phyloP scores from a whole-genome alignment of 75 land plant species.

The Cunninghamia lanceolata region DNA sequence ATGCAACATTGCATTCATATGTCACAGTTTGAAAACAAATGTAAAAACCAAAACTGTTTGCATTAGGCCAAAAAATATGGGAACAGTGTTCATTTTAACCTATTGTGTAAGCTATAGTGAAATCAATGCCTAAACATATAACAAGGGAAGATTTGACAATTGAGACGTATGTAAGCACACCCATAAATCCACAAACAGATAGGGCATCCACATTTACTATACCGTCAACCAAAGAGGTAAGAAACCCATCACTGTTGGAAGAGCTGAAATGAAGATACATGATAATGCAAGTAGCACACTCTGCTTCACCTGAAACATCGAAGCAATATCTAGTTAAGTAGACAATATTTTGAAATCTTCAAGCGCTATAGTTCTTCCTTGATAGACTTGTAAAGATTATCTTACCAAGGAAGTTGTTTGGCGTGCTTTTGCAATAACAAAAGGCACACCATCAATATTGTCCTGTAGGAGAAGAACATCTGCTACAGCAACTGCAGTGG shows the following conservation, averaged over 20 bases:
- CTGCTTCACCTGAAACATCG: constrained; percentile 86
- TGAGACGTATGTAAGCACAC: not conserved
- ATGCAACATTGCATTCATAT: not conserved
- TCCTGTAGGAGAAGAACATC: constrained; percentile 94
- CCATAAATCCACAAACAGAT: not conserved
- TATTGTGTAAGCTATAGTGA: constrained; percentile 5
- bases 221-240: constrained; percentile 99
- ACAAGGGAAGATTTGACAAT: not conserved
- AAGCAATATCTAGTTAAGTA: constrained; percentile 11
- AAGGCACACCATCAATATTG: constrained; percentile 87
- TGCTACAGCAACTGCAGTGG: constrained; percentile 94
- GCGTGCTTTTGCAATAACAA: constrained; percentile 90
- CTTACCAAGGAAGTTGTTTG: constrained; percentile 91
- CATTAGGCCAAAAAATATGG: not conserved
- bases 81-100: not conserved
- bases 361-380: not conserved
- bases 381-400: not conserved
- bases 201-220: constrained; percentile 14
- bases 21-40: not conserved
- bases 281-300: constrained; percentile 89
- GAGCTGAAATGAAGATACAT: constrained; percentile 85
- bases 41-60: not conserved
- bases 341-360: not conserved
- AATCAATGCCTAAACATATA: not conserved
- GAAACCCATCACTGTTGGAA: constrained; percentile 90